Evolutionary conservation across 371 early-diverging fungal genomes (phyloP), one percentile per base, ranked within the genome.

Genomic region (Furculomyces boomerangus): DNA sequence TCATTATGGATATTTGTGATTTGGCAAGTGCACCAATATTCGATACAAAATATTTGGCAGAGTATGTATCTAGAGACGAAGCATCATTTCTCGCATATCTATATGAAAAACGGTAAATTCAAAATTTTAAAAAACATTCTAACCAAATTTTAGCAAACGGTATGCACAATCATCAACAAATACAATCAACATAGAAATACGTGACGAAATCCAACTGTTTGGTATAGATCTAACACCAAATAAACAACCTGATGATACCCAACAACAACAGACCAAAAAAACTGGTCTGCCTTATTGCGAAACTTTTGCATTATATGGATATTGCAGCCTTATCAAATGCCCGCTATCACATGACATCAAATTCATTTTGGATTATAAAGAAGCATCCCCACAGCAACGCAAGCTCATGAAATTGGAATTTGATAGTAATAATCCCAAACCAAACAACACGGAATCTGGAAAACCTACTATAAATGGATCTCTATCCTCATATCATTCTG

Each of bases 31-130:
- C 74, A 20, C 91, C 91, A 0, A 65, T 92, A 7, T 84, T 76
- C 57, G 93, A 95, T 65, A 95, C 96, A 35, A 92, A 92, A 64
- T 81, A 80, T 57, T 61, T 93, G 14, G 73, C 88, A 0, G 83
- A 84, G 35, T 75, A 64, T 53, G 68, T 77, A 13, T 64, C 66
- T 1, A 58, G 76, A 16, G 89, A 85, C 58, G 62, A 65, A 1
- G 71, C 76, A 1, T 76, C 81, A 2, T 93, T 78, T 55, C 62
- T 95, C 51, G 74, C 84, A 1, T 91, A 86, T 57, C 64, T 91
- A 27, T 93, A 74, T 63, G 69, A 80, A 49, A 88, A 25, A 14
- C 14, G 20, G 25, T 13, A 39, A 18, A 20, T n/a, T n/a, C n/a
- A n/a, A n/a, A n/a, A n/a, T n/a, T n/a, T n/a, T n/a, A n/a, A n/a